Evolutionary conservation across 345 rosid genomes (phyloP), one percentile per base, ranked within the genome.

Genomic region (Viola odorata): DNA sequence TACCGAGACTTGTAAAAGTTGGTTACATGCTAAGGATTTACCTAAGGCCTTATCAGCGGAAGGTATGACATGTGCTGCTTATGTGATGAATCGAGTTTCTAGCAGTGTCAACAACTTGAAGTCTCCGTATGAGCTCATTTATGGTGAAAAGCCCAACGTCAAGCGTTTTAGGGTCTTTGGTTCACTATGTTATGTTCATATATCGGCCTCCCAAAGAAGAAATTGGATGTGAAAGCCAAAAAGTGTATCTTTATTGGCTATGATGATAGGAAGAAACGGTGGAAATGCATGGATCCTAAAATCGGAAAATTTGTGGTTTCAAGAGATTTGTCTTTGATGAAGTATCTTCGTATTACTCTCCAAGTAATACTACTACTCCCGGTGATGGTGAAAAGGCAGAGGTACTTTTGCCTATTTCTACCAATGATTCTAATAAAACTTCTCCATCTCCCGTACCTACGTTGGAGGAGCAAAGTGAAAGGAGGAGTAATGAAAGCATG

Each of bases 31-130:
- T 7, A 53, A 53, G n/a, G 39, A 39, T 38, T 7, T 55, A 5
- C 32, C 12, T 5, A 39, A 38, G 7, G 45, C 8, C 8, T 7
- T 55, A 12, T 55, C 12, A 44, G 16, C 37, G 50, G 55, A 47
- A 23, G 56, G 61, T 3, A 70, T 64, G 69, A 45, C 4, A 38
- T 64, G 55, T 69, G 64, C 60, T 42, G 12, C 60, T 0, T 63
- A 69, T 63, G 56, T 69, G 38, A 62, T 62, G 10, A 62, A 55
- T 10, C 57, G 17, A 5, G 14, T 61, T 45, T 52, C 45, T 4
- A 37, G 38, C 3, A 69, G 53, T 40, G 62, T 53, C 40, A 62
- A 23, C 0, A 55, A 39, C 8, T 23, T 55, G 59, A 57, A 57
- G 37, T n/a, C 37, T 8, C 37, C n/a, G 7, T 57, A n/a, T 57